A percentile compares a stretch with the other conserved stretches of the same genome.
These are phyloP conservation scores for Pyrenopolyporus hunteri DNA, from an alignment of 495 filamentous ascomycete genomes.

Conservation along the genomic window DNA sequence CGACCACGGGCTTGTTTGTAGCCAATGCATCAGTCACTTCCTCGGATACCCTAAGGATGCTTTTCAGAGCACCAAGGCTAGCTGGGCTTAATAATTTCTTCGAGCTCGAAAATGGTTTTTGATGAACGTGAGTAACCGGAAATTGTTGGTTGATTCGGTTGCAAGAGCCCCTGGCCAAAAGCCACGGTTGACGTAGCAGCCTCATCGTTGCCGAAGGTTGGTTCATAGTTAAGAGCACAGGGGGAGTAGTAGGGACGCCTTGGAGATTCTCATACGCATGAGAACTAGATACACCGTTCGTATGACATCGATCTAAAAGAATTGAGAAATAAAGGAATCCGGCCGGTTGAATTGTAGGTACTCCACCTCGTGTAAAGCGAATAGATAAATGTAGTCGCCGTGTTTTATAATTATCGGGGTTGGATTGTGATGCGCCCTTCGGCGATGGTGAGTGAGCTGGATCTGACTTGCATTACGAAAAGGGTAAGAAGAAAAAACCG, in stretches of 20 bases:
- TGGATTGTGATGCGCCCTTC: no score
- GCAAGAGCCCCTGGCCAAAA: background rate
- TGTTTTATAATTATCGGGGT: no score
- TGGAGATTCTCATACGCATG: background rate
- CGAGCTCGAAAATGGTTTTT: slow-evolving; percentile 21
- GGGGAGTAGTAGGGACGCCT: background rate
- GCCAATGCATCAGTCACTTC: slow-evolving; percentile 80
- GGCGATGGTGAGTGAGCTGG: no score
- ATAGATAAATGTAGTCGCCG: no score
- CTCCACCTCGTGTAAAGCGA: no score
- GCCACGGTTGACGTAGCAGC: slow-evolving; percentile 8
- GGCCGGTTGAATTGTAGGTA: no score
- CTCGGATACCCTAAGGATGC: slow-evolving; percentile 75
- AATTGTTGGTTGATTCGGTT: background rate
- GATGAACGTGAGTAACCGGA: background rate
- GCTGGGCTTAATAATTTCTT: slow-evolving; percentile 19
- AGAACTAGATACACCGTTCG: no score
- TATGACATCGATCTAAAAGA: no score
- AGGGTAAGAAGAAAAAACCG: no score
- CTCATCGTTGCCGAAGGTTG: slow-evolving; percentile 1
- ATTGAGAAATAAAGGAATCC: no score
- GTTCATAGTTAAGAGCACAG: background rate
- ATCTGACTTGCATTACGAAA: no score
- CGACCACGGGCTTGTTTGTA: slow-evolving; percentile 79
- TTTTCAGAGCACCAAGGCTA: slow-evolving; percentile 47